These are phyloP conservation scores for Candida parachauliodes DNA, from an alignment of 805 yeast genomes.

Conservation along the genomic window DNA sequence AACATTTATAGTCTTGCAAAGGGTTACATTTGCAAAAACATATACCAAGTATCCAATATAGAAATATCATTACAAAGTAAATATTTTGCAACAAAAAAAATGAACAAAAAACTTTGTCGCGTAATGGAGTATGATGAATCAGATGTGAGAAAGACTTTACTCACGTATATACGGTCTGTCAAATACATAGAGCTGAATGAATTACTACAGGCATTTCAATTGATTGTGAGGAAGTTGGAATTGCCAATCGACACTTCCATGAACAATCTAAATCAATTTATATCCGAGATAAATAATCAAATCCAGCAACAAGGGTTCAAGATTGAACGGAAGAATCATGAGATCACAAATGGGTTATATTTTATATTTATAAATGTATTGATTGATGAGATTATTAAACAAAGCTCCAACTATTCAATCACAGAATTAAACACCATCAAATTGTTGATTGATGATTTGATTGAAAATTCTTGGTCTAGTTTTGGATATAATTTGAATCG, in stretches of 20 bases:
- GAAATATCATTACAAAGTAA: too few relatives aligned
- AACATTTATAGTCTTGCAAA: slow-evolving; percentile 17
- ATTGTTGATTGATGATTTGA: slow-evolving; percentile 42
- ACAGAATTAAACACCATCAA: slow-evolving; percentile 43
- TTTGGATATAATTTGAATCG: slow-evolving; percentile 32
- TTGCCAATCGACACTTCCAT: slow-evolving; percentile 4
- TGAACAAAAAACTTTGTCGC: background rate
- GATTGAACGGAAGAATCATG: slow-evolving; percentile 38
- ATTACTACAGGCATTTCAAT: slow-evolving; percentile 19
- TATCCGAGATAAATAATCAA: slow-evolving; percentile 27
- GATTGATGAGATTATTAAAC: slow-evolving; percentile 39
- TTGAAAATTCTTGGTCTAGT: slow-evolving; percentile 29
- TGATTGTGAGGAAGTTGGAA: slow-evolving; percentile 12
- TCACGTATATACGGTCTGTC: slow-evolving; percentile 29
- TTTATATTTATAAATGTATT: slow-evolving; percentile 41
- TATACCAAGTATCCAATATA: background rate
- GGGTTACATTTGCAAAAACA: slow-evolving; percentile 25
- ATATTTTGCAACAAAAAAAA: too few relatives aligned
- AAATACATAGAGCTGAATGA: slow-evolving; percentile 19
- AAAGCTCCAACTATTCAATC: slow-evolving; percentile 30
- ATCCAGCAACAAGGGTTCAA: slow-evolving; percentile 40
- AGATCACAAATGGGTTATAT: slow-evolving; percentile 24
- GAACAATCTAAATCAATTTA: slow-evolving; percentile 13
- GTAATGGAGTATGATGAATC: slow-evolving; percentile 2
- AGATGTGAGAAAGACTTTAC: slow-evolving; percentile 17